phyloP scores from a whole-genome alignment of 768 basidiomycete genomes.

The Sarcodon sp. region DNA sequence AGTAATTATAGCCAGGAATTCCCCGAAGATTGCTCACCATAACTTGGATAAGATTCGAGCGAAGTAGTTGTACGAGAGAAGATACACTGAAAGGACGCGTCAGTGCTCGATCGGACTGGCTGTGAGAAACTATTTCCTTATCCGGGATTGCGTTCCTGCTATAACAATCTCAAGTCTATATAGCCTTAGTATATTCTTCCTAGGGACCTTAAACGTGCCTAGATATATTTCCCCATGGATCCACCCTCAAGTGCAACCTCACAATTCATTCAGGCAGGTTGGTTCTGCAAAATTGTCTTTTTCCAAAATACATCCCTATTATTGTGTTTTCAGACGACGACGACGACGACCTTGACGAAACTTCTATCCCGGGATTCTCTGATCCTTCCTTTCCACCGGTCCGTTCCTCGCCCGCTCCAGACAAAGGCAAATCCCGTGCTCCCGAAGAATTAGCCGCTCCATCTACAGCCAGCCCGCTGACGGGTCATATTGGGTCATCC shows the following conservation, averaged over 20 bases:
- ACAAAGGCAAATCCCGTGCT: conserved; percentile 67
- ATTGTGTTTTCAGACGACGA: conserved; percentile 28
- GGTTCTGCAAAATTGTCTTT: conserved; percentile 4
- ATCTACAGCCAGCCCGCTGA: conserved; percentile 26
- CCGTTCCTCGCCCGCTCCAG: conserved; percentile 24
- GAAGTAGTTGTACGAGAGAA: conserved; percentile 3
- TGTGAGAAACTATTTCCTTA: neutral
- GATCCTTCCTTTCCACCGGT: conserved; percentile 37
- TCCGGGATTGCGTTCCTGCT: conserved; percentile 5
- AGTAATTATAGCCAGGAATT: neutral
- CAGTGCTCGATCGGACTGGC: conserved; percentile 9
- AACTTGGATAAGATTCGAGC: neutral
- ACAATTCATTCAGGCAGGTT: conserved; percentile 75
- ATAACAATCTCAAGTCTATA: neutral
- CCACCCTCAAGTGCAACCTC: conserved; percentile 44
- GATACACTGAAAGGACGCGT: conserved; percentile 16
- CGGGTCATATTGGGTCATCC: conserved; percentile 52
- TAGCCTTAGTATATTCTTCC: too few species aligned
- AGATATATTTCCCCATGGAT: too few species aligned
- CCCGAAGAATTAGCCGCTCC: conserved; percentile 37
- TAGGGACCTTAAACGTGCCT: too few species aligned
- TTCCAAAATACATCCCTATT: conserved; percentile 2
- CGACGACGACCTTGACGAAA: conserved; percentile 77
- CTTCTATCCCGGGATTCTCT: conserved; percentile 68
- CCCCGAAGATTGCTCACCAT: neutral